Evolutionary conservation across 345 rosid species (phyloP).

Genomic region (Litchi chinensis): DNA sequence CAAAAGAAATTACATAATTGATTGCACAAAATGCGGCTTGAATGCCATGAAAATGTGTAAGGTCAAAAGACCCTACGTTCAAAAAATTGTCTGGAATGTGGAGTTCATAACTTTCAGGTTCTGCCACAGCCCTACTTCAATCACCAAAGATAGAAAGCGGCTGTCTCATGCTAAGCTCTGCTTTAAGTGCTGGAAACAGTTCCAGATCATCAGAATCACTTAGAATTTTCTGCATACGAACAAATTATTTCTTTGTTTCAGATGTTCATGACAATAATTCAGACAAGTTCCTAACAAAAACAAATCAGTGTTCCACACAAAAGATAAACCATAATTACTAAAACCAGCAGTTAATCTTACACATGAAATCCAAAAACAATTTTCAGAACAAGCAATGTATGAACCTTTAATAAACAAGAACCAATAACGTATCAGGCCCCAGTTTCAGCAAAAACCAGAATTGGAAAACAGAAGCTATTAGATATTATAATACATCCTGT

Average conservation of each 20-base stretch:
- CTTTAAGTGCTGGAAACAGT: slow-evolving; percentile 78
- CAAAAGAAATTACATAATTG: background rate
- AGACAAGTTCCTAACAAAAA: no score
- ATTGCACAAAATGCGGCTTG: background rate
- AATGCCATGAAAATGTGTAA: no score
- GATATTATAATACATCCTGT: no score
- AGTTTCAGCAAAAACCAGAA: no score
- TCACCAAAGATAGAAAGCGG: slow-evolving; percentile 90
- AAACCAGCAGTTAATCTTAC: background rate
- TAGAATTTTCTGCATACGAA: slow-evolving; percentile 61
- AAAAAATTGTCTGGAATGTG: background rate
- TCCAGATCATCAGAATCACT: slow-evolving; percentile 69
- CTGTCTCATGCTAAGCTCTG: slow-evolving; percentile 92
- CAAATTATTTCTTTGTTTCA: background rate
- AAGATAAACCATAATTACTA: background rate
- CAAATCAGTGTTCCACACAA: background rate
- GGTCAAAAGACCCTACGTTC: background rate
- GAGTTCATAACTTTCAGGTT: background rate
- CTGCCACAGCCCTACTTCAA: slow-evolving; percentile 30
- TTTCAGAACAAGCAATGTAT: background rate
- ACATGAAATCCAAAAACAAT: background rate
- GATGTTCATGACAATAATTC: background rate
- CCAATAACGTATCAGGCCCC: no score
- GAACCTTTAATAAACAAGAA: no score
- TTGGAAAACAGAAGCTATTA: no score